Base-by-base conservation (phyloP, 352 stramenopile genomes). In the Globisporangium yorkense region DNA sequence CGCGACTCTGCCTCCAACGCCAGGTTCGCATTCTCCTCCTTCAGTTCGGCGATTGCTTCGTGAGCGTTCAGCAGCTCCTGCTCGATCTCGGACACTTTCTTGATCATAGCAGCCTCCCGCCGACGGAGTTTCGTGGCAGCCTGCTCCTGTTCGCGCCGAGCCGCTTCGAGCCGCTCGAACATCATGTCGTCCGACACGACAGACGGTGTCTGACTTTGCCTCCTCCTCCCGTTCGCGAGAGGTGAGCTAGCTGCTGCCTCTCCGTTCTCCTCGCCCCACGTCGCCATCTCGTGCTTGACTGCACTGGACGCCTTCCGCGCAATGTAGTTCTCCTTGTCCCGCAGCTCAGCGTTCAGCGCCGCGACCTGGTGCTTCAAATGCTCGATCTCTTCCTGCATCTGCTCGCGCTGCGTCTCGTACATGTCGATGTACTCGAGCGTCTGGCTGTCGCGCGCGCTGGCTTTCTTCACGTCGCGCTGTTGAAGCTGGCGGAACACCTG, bases 21-120 rank as follows among this genome's bases (percentile, higher is more conserved):
- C 41, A 96, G 48, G 41, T 93, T 94, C 2, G 80, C 71, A 46
- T 94, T 92, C 51, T 93, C 82, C 40, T 94, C 81, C 61, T 87
- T 89, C 45, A 94, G 57, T 37, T 91, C 77, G 3, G 68, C 63
- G 29, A 94, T 86, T 3, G 66, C 78, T 47, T 91, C 78, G 20
- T 72, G 71, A 37, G 84, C 77, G 12, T 55, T 49, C 8, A 87
- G 59, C 18, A 96, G 56, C 48, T 96, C 80, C 24, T 80, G 70
- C 54, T 94, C 83, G 52, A 96, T 89, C 39, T 71, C 71, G 18
- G 57, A 69, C 24, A 96, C 72, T 54, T 94, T 92, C 62, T 87
- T 80, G 16, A 93, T 71, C 77, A 94, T 92, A 4, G 66, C 68
- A 43, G 68, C 50, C 60, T 96, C 84, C 5, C 82, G 73, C 59